These are phyloP conservation scores for Pinguiococcus pyrenoidosus DNA, from an alignment of 108 stramenopile genomes.

Conservation along the genomic window DNA sequence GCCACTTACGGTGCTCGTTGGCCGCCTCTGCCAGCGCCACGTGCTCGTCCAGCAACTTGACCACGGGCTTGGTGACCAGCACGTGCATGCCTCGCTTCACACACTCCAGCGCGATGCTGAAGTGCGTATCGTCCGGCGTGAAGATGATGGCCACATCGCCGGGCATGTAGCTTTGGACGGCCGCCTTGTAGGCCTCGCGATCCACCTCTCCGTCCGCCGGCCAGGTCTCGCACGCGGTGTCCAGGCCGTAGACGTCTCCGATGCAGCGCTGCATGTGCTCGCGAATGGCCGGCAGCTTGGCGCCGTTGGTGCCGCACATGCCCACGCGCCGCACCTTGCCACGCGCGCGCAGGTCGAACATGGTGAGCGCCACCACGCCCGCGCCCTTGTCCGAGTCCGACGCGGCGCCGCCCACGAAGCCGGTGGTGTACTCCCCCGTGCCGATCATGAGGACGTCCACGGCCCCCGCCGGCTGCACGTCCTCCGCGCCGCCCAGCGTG, in stretches of 20 bases:
- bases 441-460: slow-evolving; percentile 25
- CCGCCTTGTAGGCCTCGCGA: slow-evolving; percentile 61
- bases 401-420: slow-evolving; percentile 59
- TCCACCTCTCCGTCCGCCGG: slow-evolving; percentile 69
- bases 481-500: too few species aligned
- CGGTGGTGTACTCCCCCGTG: slow-evolving; percentile 84
- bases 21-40: slow-evolving; percentile 56
- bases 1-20: too few species aligned
- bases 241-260: slow-evolving; percentile 78
- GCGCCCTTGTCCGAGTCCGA: slow-evolving; percentile 80
- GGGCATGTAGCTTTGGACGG: slow-evolving; percentile 48
- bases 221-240: slow-evolving; percentile 79
- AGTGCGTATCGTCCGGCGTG: slow-evolving; percentile 98
- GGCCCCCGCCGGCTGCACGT: too few species aligned
- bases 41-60: slow-evolving; percentile 83
- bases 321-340: slow-evolving; percentile 68
- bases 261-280: slow-evolving; percentile 76
- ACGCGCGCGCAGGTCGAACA: slow-evolving; percentile 82
- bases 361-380: slow-evolving; percentile 95
- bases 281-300: slow-evolving; percentile 90
- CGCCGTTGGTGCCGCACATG: slow-evolving; percentile 93
- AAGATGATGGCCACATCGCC: slow-evolving; percentile 92
- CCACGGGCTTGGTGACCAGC: slow-evolving; percentile 96
- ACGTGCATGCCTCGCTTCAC: slow-evolving; percentile 84
- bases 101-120: slow-evolving; percentile 80